Evolutionary conservation across 306 rosid species (phyloP).

Genomic region (Gastrolobium bilobum): DNA sequence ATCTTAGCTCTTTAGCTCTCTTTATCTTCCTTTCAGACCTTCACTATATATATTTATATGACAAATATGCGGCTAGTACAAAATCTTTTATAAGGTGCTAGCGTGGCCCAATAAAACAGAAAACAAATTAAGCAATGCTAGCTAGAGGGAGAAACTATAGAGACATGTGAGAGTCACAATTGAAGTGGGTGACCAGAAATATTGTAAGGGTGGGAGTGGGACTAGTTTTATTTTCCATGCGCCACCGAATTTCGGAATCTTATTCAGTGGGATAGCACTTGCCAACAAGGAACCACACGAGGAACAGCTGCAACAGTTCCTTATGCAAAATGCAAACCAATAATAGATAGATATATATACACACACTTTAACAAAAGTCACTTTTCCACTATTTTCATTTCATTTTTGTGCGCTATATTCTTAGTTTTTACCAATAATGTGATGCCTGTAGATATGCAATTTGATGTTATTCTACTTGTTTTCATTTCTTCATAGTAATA

Average conservation of each 20-base stretch:
- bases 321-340: not conserved
- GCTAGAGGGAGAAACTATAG: not conserved
- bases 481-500: no score
- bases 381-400: no score
- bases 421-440: no score
- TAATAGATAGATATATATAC: no score
- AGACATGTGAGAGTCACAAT: slow-evolving; percentile 46
- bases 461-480: no score
- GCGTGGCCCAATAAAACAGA: not conserved
- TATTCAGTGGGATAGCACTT: slow-evolving; percentile 4
- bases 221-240: slow-evolving; percentile 12
- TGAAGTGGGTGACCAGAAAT: slow-evolving; percentile 47
- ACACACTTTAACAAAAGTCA: no score
- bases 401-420: no score
- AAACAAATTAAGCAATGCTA: not conserved
- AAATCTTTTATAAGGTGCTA: not conserved
- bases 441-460: no score
- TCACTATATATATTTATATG: not conserved
- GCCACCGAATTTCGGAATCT: slow-evolving; percentile 26
- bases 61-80: not conserved
- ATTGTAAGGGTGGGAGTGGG: slow-evolving; percentile 23
- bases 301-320: slow-evolving; percentile 44
- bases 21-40: not conserved
- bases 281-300: slow-evolving; percentile 17
- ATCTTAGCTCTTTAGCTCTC: not conserved